Conservation (phyloP, 2,329 filamentous ascomycete genomes). For the Arthrinium phaeospermum region DNA sequence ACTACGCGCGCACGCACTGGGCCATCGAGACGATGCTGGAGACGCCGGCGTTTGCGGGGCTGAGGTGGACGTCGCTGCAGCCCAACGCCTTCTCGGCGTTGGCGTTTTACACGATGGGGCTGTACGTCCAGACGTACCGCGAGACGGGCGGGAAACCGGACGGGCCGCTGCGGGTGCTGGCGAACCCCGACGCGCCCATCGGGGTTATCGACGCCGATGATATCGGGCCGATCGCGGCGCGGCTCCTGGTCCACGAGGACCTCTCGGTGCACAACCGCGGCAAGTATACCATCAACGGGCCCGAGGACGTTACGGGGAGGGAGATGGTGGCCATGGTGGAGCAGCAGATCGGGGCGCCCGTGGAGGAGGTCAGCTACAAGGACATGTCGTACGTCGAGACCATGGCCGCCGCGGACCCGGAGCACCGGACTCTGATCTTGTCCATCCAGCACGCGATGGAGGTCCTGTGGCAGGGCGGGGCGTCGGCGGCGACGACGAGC, state of each 20-base stretch:
- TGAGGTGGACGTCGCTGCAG: conserved; percentile 48
- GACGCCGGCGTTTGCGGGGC: conserved; percentile 40
- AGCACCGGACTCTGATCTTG: background rate
- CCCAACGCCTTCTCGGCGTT: conserved; percentile 35
- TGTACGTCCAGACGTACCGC: background rate
- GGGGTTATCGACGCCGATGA: background rate
- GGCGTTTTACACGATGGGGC: background rate
- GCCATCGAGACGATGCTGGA: conserved; percentile 45
- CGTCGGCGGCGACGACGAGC: background rate
- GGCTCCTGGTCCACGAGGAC: background rate
- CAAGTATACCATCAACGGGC: conserved; percentile 47
- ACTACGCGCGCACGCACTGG: conserved; percentile 47
- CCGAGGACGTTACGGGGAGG: conserved; percentile 44
- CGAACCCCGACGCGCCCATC: background rate
- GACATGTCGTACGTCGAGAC: background rate
- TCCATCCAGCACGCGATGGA: background rate
- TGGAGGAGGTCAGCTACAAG: background rate
- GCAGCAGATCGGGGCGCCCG: conserved; percentile 33
- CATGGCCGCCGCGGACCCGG: background rate
- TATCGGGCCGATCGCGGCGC: background rate
- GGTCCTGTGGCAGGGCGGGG: background rate
- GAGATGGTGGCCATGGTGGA: conserved; percentile 43
- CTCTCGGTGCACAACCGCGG: conserved; percentile 35
- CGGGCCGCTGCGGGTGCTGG: background rate
- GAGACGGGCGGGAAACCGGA: background rate